These are phyloP conservation scores for Neocucurbitaria cava DNA, from an alignment of 2,329 filamentous ascomycete genomes.

Conservation along the genomic window DNA sequence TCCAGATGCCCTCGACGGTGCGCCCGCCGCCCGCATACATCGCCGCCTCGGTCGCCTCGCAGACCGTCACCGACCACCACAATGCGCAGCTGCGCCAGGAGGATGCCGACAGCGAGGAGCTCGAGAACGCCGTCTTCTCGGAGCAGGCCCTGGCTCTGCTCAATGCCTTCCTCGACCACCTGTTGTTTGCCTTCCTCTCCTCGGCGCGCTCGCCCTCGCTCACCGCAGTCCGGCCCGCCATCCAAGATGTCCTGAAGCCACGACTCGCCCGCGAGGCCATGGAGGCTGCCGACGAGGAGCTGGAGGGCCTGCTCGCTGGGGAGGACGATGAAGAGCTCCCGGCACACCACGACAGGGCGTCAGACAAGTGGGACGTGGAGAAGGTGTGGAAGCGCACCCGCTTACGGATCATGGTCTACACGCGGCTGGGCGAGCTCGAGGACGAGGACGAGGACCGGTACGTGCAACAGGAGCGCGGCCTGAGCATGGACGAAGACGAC, in stretches of 20 bases:
- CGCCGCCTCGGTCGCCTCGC: conserved; percentile 83
- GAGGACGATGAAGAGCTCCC: conserved; percentile 61
- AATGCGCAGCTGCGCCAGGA: conserved; percentile 74
- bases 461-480: conserved; percentile 74
- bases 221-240: conserved; percentile 76
- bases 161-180: conserved; percentile 92
- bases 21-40: conserved; percentile 87
- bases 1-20: conserved; percentile 70
- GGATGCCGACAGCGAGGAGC: conserved; percentile 66
- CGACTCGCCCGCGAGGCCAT: conserved; percentile 87
- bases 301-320: conserved; percentile 86
- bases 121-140: conserved; percentile 76
- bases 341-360: conserved; percentile 30
- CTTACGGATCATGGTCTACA: conserved; percentile 97
- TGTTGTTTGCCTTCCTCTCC: conserved; percentile 89
- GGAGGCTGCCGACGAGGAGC: conserved; percentile 81
- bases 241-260: conserved; percentile 85
- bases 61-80: conserved; percentile 89
- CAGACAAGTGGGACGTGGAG: conserved; percentile 83
- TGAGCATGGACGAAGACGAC: conserved; percentile 61
- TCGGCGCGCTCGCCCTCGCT: conserved; percentile 80
- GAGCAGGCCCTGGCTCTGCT: conserved; percentile 76
- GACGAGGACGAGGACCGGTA: conserved; percentile 95
- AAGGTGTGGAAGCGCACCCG: conserved; percentile 92
- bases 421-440: conserved; percentile 93